Percentiles rank a stretch among this genome's conserved stretches.
Evolutionary conservation across 2,329 filamentous ascomycete genomes (phyloP).

Genomic region (Beauveria varroae): DNA sequence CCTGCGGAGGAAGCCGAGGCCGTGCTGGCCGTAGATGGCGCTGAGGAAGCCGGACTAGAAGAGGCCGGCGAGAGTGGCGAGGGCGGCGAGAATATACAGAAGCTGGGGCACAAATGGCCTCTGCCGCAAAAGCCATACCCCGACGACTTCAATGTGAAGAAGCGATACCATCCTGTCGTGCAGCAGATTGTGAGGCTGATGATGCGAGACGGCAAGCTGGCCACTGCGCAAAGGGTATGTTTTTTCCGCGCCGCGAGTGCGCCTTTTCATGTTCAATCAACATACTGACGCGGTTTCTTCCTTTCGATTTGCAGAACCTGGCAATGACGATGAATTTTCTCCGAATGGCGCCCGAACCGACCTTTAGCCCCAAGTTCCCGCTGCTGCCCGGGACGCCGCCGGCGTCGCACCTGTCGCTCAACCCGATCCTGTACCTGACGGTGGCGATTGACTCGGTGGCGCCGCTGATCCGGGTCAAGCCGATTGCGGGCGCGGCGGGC

Average conservation of each 20-base stretch:
- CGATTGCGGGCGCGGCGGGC: slow-evolving; percentile 70
- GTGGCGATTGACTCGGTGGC: slow-evolving; percentile 89
- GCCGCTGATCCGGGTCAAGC: slow-evolving; percentile 73
- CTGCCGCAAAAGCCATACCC: slow-evolving; percentile 62
- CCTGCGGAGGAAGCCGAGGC: slow-evolving; percentile 25
- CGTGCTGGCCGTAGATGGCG: slow-evolving; percentile 18
- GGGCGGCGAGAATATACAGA: slow-evolving; percentile 13
- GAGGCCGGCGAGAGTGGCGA: background rate
- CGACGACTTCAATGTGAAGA: slow-evolving; percentile 56
- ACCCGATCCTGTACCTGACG: slow-evolving; percentile 83
- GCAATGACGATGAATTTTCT: slow-evolving; percentile 73
- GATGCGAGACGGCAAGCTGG: slow-evolving; percentile 88
- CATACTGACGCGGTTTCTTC: background rate
- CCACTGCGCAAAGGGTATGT: slow-evolving; percentile 77
- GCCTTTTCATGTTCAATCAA: background rate
- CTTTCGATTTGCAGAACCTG: slow-evolving; percentile 58
- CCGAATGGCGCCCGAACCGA: slow-evolving; percentile 75
- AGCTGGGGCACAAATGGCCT: slow-evolving; percentile 67
- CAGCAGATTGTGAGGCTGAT: slow-evolving; percentile 83
- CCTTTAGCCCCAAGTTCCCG: slow-evolving; percentile 60
- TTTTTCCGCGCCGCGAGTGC: background rate
- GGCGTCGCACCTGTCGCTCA: slow-evolving; percentile 71
- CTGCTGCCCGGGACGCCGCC: slow-evolving; percentile 73
- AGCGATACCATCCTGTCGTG: slow-evolving; percentile 79
- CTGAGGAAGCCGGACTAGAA: slow-evolving; percentile 12